A percentile compares a stretch with the other conserved stretches of the same genome.
Evolutionary conservation across 441 rosid genomes (phyloP).

Genomic region (Erysimum cheiri): DNA sequence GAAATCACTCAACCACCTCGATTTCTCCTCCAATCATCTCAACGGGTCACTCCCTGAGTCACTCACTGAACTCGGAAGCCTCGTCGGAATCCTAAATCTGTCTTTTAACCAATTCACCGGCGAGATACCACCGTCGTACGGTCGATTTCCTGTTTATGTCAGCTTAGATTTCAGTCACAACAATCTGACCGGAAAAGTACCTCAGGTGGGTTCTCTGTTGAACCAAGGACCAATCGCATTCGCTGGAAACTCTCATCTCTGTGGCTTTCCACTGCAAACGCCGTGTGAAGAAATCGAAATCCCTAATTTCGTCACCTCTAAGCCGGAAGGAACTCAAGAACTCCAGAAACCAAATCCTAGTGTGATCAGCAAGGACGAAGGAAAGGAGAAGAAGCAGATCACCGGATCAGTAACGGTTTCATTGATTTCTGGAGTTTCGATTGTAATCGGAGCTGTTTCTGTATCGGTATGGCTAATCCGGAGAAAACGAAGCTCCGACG

Average conservation of each 20-base stretch:
- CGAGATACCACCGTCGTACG: constrained; percentile 69
- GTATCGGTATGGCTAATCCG: constrained; percentile 62
- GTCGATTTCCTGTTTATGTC: constrained; percentile 63
- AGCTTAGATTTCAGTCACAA: constrained; percentile 80
- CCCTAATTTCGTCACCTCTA: constrained; percentile 36
- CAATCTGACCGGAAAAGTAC: constrained; percentile 84
- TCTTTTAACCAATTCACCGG: constrained; percentile 73
- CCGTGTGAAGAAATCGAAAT: constrained; percentile 41
- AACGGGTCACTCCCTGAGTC: constrained; percentile 74
- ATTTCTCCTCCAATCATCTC: constrained; percentile 69
- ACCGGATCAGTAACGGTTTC: constrained; percentile 63
- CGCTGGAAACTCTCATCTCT: constrained; percentile 71
- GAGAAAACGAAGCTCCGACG: constrained; percentile 50
- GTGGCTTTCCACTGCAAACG: constrained; percentile 76
- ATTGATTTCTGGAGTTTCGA: constrained; percentile 63
- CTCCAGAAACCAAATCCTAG: constrained; percentile 45
- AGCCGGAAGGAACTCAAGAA: constrained; percentile 53
- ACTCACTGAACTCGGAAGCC: constrained; percentile 59
- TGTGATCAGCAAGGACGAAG: constrained; percentile 24
- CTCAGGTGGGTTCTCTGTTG: constrained; percentile 74
- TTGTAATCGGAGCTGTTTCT: constrained; percentile 64
- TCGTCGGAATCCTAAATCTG: constrained; percentile 72
- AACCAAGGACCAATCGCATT: constrained; percentile 93
- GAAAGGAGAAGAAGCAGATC: constrained; percentile 36
- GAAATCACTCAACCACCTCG: constrained; percentile 57